These are phyloP conservation scores for Termitomyces sp. DNA, from an alignment of 768 basidiomycete genomes.

Conservation along the genomic window DNA sequence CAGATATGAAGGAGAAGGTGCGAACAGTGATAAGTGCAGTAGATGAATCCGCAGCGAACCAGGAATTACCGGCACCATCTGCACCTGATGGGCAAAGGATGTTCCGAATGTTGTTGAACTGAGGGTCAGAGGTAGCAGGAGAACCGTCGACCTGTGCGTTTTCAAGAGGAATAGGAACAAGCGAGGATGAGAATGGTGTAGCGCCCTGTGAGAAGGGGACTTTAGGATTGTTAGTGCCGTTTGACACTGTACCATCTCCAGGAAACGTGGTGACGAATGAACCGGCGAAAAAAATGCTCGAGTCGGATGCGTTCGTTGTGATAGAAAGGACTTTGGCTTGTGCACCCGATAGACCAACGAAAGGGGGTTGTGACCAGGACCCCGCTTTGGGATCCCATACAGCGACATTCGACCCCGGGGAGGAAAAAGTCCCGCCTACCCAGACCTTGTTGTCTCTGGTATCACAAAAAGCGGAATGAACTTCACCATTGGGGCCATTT, in stretches of 20 bases:
- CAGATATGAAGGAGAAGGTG: conserved; percentile 67
- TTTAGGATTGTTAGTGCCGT: conserved; percentile 77
- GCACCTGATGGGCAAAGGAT: conserved; percentile 84
- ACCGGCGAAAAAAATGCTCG: conserved; percentile 82
- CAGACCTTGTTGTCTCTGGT: conserved; percentile 56
- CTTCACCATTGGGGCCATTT: conserved; percentile 66
- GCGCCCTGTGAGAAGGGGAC: conserved; percentile 79
- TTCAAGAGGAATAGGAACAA: conserved; percentile 72
- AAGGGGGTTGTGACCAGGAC: conserved; percentile 75
- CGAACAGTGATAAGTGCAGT: conserved; percentile 71
- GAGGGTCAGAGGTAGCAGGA: conserved; percentile 53
- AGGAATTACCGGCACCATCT: conserved; percentile 75
- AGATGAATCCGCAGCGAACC: conserved; percentile 75
- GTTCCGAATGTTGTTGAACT: conserved; percentile 57
- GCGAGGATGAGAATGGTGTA: conserved; percentile 82
- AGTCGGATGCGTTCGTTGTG: conserved; percentile 59
- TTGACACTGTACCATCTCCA: conserved; percentile 41
- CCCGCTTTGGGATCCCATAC: conserved; percentile 58
- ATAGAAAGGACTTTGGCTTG: conserved; percentile 71
- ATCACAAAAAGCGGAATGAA: conserved; percentile 80
- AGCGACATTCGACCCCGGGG: conserved; percentile 62
- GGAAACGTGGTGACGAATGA: conserved; percentile 76
- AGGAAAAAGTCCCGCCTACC: conserved; percentile 73
- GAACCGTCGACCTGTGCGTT: conserved; percentile 51
- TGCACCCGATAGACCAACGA: conserved; percentile 74